Evolutionary conservation across 2,329 filamentous ascomycete species (phyloP), one percentile per base, ranked within the genome.

Genomic region (Fusarium sublunatum): DNA sequence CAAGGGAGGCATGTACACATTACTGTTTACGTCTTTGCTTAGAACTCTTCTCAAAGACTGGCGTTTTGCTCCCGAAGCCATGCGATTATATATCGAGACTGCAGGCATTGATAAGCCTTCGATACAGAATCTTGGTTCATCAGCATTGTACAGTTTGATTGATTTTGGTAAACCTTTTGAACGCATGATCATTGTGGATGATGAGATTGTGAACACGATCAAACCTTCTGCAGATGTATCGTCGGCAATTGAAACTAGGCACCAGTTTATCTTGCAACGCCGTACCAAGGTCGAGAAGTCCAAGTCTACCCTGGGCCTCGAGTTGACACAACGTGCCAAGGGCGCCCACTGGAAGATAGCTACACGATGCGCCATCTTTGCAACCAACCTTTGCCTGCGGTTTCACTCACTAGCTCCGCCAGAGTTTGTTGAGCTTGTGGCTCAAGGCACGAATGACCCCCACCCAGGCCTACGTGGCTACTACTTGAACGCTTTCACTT

Each of bases 261-360:
- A 91, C 65, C 82, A 88, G 3, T 90, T 88, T 65, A 92, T 99
- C 65, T 79, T 90, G 54, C 86, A 88, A 63, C 91, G 94, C 53
- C 86, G 93, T 55, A 82, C 81, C 47, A 85, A 86, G 58, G 93
- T 98, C 5, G 95, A 99, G 75, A 82, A 84, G 50, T 93, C 91
- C 78, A 99, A 99, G 78, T 82, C 88, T 0, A 85, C 86, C 4
- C 79, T 99, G 25, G 91, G 93, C 0, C 81, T 92, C 51, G 93
- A 98, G 73, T 82, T 99, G 29, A 90, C 93, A 5, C 86, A 90
- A 57, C 80, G 90, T 58, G 91, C 92, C 2, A 88, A 87, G 69
- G 86, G 86, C 4, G 92, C 93, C 1, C 96, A 99, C 73, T 99
- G 95, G 95, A 98, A 97, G 80, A 93, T 97, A 69, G 94, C 94